Evolutionary conservation across 2,329 filamentous ascomycete species (phyloP).

Genomic region (Sphaerulina vaccinii): DNA sequence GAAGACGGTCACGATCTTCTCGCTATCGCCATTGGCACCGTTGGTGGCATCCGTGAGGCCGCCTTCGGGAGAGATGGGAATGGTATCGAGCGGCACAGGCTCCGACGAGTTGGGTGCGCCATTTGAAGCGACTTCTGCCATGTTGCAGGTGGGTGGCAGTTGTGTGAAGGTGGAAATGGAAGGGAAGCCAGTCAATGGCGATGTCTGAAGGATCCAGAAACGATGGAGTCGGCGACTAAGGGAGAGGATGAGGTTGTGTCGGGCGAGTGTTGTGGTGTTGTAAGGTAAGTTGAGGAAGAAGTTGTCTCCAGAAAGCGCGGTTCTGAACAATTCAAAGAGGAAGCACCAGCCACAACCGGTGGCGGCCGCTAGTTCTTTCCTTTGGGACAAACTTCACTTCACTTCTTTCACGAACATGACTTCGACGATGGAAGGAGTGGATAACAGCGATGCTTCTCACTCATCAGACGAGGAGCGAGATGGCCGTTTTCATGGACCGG

Average conservation of each 20-base stretch:
- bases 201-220: background rate
- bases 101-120: slow-evolving; percentile 18
- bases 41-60: slow-evolving; percentile 48
- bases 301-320: background rate
- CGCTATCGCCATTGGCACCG: slow-evolving; percentile 46
- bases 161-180: background rate
- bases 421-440: background rate
- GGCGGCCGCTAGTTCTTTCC: background rate
- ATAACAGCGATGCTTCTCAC: too few relatives aligned
- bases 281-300: background rate
- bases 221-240: background rate
- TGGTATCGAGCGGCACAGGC: slow-evolving; percentile 56
- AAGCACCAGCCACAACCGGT: too few relatives aligned
- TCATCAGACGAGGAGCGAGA: slow-evolving; percentile 27
- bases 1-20: slow-evolving; percentile 85
- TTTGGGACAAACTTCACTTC: background rate
- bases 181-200: background rate
- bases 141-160: slow-evolving; percentile 21
- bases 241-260: background rate
- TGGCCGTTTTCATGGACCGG: slow-evolving; percentile 71
- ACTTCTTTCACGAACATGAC: background rate
- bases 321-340: too few relatives aligned
- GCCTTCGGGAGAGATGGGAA: slow-evolving; percentile 54
- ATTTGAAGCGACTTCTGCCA: slow-evolving; percentile 37
- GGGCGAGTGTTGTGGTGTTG: background rate